These are phyloP conservation scores for Fremontodendron californicum DNA, from an alignment of 345 rosid species.

Conservation along the genomic window DNA sequence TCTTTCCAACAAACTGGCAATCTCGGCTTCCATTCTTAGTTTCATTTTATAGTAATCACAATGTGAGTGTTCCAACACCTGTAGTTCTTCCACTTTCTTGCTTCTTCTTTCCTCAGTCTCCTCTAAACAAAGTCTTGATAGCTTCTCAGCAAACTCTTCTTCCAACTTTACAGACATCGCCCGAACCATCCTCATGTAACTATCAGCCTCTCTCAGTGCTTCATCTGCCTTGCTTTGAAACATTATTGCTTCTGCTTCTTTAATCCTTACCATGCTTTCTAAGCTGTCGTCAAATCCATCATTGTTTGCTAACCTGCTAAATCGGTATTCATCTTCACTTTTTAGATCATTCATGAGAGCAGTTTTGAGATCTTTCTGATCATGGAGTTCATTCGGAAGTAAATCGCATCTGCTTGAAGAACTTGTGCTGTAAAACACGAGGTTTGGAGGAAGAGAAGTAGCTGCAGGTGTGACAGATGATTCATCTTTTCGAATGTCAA, in stretches of 20 bases:
- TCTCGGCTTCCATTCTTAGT: conserved; percentile 91
- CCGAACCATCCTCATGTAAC: conserved; percentile 51
- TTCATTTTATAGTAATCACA: conserved; percentile 89
- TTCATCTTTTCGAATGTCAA: conserved; percentile 45
- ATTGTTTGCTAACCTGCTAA: conserved; percentile 33
- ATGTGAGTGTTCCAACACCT: conserved; percentile 69
- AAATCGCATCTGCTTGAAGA: conserved; percentile 36
- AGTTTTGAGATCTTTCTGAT: conserved; percentile 35
- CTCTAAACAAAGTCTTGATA: conserved; percentile 56
- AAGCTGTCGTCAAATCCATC: conserved; percentile 73
- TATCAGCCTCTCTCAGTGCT: conserved; percentile 77
- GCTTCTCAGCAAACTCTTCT: conserved; percentile 70
- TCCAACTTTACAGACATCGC: conserved; percentile 62
- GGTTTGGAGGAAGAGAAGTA: conserved; percentile 42
- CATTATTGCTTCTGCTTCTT: conserved; percentile 90
- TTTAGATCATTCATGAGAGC: conserved; percentile 31
- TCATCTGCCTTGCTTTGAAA: conserved; percentile 93
- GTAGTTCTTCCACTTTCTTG: conserved; percentile 74
- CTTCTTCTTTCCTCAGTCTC: conserved; percentile 75
- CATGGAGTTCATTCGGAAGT: conserved; percentile 23
- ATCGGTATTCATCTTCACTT: conserved; percentile 33
- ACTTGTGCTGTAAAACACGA: conserved; percentile 32
- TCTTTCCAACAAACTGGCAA: conserved; percentile 84
- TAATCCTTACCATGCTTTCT: conserved; percentile 80
- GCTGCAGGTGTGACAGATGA: conserved; percentile 45